Evolutionary conservation across 345 rosid species (phyloP), one percentile per base, ranked within the genome.

Genomic region (Pseudoturritis turrita): DNA sequence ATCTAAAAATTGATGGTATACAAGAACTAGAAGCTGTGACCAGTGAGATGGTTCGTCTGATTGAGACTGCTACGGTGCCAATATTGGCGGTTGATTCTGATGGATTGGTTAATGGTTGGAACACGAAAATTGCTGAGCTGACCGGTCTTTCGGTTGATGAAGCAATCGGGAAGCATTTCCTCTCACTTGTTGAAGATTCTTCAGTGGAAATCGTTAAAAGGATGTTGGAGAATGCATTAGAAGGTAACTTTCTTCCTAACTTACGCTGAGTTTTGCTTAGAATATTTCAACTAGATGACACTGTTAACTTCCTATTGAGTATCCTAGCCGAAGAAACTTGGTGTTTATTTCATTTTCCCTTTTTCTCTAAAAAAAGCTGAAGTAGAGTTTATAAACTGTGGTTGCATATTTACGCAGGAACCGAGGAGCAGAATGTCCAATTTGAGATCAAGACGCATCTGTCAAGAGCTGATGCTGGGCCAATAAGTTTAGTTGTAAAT

Each of bases 11-110:
- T 31, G 92, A 93, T 68, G 98, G 98, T 62, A 70, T 83, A 79
- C 91, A 85, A 69, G 97, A 93, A 80, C 84, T 93, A 45, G 97
- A 93, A 81, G 96, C 98, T 28, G 96, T 93, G 79, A 93, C 98
- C 0, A 79, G 89, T 74, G 98, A 93, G 84, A 89, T 93, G 96
- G 97, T 93, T 43, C 94, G 97, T 25, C 76, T 90, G 57, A 93
- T 93, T 65, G 98, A 93, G 81, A 93, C 98, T 15, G 98, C 98
- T 41, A 79, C 84, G 0, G 98, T 90, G 26, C 98, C 98, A 9
- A 89, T 93, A 60, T 79, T 93, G 83, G 97, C 98, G 2, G 89
- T 93, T 69, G 90, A 90, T 82, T 86, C 84, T 47, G 90, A 89
- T 78, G 98, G 98, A 53, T 80, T 79, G 71, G 82, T 93, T 47